These are phyloP conservation scores for Saccharomyces uvarum DNA, from an alignment of 1,139 yeast species.

Conservation along the genomic window DNA sequence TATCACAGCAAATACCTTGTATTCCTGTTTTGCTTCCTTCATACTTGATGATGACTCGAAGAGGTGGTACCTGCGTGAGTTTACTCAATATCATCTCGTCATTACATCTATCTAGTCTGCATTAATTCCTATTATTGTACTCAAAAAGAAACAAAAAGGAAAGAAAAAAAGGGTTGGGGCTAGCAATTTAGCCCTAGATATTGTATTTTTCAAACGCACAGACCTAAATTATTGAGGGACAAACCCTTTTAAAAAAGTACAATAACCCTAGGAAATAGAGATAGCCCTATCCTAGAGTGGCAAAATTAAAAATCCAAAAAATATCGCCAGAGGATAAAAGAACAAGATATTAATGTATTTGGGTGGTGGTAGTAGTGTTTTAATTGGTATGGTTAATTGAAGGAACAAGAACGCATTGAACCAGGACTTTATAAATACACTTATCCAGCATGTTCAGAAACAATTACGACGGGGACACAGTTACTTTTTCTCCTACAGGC, in stretches of 20 bases:
- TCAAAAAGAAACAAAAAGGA: background rate
- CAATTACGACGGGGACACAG: slow-evolving; percentile 96
- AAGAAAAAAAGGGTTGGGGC: background rate
- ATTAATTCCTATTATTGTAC: background rate
- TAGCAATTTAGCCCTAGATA: background rate
- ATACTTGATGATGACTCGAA: background rate
- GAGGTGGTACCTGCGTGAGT: background rate
- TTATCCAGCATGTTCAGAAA: slow-evolving; percentile 62
- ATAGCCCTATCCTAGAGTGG: background rate
- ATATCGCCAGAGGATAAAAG: background rate
- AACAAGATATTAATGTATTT: background rate
- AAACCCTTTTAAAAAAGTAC: background rate
- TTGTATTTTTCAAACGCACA: background rate
- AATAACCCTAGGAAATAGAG: background rate
- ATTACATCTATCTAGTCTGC: background rate
- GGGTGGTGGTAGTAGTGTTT: background rate
- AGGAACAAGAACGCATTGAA: background rate
- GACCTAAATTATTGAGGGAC: background rate
- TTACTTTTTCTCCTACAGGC: slow-evolving; percentile 96
- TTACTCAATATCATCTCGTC: background rate
- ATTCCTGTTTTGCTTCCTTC: background rate
- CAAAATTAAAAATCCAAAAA: background rate
- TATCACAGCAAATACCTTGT: background rate
- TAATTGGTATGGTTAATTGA: background rate
- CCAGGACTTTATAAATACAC: background rate